Base-by-base conservation (phyloP, 768 basidiomycete species). In the Russula abietina region DNA sequence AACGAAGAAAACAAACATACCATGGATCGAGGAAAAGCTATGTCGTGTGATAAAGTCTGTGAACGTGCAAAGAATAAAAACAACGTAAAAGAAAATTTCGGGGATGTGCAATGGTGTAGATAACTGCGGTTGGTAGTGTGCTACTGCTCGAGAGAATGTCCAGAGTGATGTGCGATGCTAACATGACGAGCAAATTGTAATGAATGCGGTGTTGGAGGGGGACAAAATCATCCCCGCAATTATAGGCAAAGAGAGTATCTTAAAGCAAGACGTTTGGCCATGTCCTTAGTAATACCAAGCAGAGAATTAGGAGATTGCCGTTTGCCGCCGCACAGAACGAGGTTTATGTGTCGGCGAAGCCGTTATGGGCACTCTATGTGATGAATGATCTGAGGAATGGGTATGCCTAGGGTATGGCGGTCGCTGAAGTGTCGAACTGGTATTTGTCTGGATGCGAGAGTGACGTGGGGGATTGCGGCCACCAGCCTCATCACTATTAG, bases 401-500 rank as follows among this genome's bases (percentile, higher is more conserved):
- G 30, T 12, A 45, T 33, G 48, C 30, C 8, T 32, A 5, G 54
- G 48, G 17, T 36, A 26, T 48, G 24, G 22, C 41, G 54, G 48
- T 36, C 55, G 59, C 19, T 45, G 50, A 10, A 10, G 43, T 16
- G 50, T 19, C 24, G 38, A 43, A 55, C 45, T 36, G 1, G 45
- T 50, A 32, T 51, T 43, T 43, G 41, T 49, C n/a, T 30, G 60
- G 2, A 43, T 7, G 22, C 53, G 55, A 28, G 63, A 36, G 11
- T 16, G 45, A 46, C 59, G 19, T 19, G 45, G 52, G 11, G 56
- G 43, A 19, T 60, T 57, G 19, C 56, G 53, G 30, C 60, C 56
- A 5, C 28, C 54, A 33, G 19, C 1, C 0, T 67, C 65, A 50
- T 67, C 67, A 46, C 66, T 67, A 46, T 36, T 66, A 19, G 65